phyloP scores from a whole-genome alignment of 2,329 filamentous ascomycete genomes.

The Conoideocrella luteorostrata region DNA sequence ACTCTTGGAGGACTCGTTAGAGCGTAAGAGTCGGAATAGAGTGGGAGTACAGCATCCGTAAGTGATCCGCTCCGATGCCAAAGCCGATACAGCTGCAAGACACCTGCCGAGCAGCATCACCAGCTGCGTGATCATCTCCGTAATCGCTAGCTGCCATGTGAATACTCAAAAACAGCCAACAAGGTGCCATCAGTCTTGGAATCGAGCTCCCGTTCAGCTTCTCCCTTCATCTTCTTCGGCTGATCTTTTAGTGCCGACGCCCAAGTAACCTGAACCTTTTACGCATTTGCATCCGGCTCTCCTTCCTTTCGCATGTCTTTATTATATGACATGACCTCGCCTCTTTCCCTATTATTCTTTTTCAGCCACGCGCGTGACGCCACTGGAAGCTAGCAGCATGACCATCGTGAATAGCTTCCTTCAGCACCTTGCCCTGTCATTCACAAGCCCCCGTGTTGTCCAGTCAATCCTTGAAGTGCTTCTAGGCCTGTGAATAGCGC shows the following conservation, averaged over 20 bases:
- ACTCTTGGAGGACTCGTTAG: too few relatives aligned
- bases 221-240: too few relatives aligned
- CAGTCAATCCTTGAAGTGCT: background rate
- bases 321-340: conserved; percentile 7
- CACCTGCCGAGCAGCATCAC: conserved; percentile 2
- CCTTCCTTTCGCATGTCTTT: conserved; percentile 3
- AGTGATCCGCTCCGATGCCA: too few relatives aligned
- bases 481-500: conserved; percentile 1
- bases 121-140: conserved; percentile 6
- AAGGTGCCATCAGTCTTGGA: too few relatives aligned
- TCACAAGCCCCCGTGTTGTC: conserved; percentile 4
- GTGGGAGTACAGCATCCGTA: too few relatives aligned
- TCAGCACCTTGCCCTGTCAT: background rate
- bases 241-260: too few relatives aligned
- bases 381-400: conserved; percentile 7
- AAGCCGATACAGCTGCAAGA: conserved; percentile 1
- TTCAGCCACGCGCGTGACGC: conserved; percentile 9
- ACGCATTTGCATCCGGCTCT: background rate
- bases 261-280: too few relatives aligned
- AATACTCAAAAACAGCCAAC: background rate
- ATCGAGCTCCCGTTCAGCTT: too few relatives aligned
- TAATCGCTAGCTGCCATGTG: conserved; percentile 8
- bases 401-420: conserved; percentile 2
- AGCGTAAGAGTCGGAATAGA: too few relatives aligned
- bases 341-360: conserved; percentile 7